Evolutionary conservation across 805 yeast species (phyloP), one percentile per base, ranked within the genome.

Genomic region (Brettanomyces sp.): DNA sequence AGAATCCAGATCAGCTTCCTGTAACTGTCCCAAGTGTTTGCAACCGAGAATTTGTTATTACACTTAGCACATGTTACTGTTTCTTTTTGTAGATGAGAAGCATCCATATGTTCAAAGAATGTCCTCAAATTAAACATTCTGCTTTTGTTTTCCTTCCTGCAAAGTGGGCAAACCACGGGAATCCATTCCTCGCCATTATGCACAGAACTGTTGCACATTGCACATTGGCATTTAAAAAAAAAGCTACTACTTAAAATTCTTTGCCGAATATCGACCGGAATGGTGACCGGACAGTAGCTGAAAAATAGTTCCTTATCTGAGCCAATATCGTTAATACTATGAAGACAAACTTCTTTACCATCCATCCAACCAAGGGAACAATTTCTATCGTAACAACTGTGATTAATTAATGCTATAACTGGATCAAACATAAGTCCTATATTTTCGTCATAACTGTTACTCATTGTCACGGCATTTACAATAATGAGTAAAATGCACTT

Each of bases 361-460:
- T 41, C 51, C 24, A 55, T 45, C 55, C 55, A 62, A 18, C 55
- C 45, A 6, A 59, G 41, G 7, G 56, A 43, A 30, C 61, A 51
- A 46, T 68, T 69, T 4, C 73, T 72, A 4, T 55, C 50, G 8
- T 14, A 13, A 50, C 74, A 70, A 5, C 70, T 64, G 53, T 69
- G 74, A 43, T 69, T 70, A 21, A 68, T 62, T 41, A 69, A 48
- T 11, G 73, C 52, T 49, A 68, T 60, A 3, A 55, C 47, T 0
- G 68, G 68, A 47, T 68, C 72, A 50, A 70, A 60, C 52, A 60
- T 51, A 6, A 57, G 43, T 1, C 73, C 74, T 41, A 62, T 55
- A 4, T 56, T 45, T 36, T 62, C 66, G 9, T 50, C 51, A 35
- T 48, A 56, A 30, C 47, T 44, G 46, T 67, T 60, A 32, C 58